Conservation (phyloP, 2,329 filamentous ascomycete genomes). For the Ophiocordyceps camponoti-floridani region DNA sequence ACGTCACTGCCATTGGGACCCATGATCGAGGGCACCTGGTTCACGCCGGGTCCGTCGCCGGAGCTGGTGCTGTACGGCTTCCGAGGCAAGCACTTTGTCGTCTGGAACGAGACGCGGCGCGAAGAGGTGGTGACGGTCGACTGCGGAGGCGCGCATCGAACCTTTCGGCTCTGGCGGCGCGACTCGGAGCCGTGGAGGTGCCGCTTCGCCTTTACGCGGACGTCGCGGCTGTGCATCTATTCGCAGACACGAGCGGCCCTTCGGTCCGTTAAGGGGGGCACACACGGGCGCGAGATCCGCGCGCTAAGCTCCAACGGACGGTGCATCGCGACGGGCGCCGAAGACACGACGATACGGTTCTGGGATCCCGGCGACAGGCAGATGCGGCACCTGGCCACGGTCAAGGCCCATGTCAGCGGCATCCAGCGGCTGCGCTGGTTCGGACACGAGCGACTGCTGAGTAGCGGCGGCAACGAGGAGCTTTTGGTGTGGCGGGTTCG, state of each 20-base stretch:
- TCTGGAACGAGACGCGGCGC: slow-evolving; percentile 60
- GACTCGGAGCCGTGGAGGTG: slow-evolving; percentile 14
- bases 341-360: slow-evolving; percentile 57
- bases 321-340: slow-evolving; percentile 49
- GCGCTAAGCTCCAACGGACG: slow-evolving; percentile 24
- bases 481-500: slow-evolving; percentile 67
- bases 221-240: slow-evolving; percentile 32
- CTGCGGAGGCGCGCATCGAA: slow-evolving; percentile 72
- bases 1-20: slow-evolving; percentile 54
- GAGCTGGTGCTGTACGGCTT: slow-evolving; percentile 68
- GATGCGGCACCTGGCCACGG: slow-evolving; percentile 37
- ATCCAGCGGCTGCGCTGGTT: slow-evolving; percentile 71
- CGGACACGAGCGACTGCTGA: slow-evolving; percentile 55
- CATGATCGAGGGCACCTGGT: slow-evolving; percentile 56
- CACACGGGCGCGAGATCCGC: slow-evolving; percentile 72
- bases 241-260: slow-evolving; percentile 19
- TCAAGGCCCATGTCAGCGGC: slow-evolving; percentile 67
- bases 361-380: slow-evolving; percentile 24
- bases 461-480: slow-evolving; percentile 75
- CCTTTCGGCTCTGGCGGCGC: slow-evolving; percentile 36
- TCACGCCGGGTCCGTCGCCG: slow-evolving; percentile 20
- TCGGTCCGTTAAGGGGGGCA: slow-evolving; percentile 44
- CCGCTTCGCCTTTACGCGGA: slow-evolving; percentile 59
- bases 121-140: slow-evolving; percentile 54
- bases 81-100: slow-evolving; percentile 57